These are phyloP conservation scores for Paecilomyces dactylethromorphus DNA, from an alignment of 2,329 filamentous ascomycete genomes.

Conservation along the genomic window DNA sequence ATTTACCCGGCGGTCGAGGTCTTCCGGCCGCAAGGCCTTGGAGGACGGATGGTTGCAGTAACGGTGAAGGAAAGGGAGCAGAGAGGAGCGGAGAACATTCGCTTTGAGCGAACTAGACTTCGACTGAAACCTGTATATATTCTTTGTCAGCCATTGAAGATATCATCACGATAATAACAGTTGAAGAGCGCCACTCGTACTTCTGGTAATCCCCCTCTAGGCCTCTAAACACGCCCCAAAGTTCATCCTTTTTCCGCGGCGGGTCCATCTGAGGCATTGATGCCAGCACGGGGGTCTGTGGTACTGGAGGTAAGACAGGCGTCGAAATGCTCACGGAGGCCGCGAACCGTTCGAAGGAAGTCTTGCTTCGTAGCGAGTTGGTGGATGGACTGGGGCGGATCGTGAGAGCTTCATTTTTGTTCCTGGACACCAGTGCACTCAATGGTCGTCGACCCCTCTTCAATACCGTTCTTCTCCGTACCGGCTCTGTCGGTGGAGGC, in stretches of 20 bases:
- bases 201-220: slow-evolving; percentile 64
- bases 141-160: not conserved
- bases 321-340: slow-evolving; percentile 36
- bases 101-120: slow-evolving; percentile 71
- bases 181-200: slow-evolving; percentile 29
- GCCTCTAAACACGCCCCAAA: slow-evolving; percentile 62
- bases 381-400: slow-evolving; percentile 33
- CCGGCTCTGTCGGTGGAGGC: slow-evolving; percentile 8
- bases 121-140: slow-evolving; percentile 53
- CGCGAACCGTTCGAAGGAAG: slow-evolving; percentile 43
- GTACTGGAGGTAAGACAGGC: slow-evolving; percentile 42
- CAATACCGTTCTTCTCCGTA: slow-evolving; percentile 24
- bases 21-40: slow-evolving; percentile 62
- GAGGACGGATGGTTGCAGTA: slow-evolving; percentile 64
- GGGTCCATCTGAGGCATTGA: slow-evolving; percentile 23
- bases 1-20: slow-evolving; percentile 70
- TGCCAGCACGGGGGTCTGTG: slow-evolving; percentile 33
- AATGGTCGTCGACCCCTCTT: slow-evolving; percentile 33
- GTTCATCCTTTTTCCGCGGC: slow-evolving; percentile 59
- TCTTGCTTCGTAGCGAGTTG: slow-evolving; percentile 32
- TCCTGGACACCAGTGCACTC: slow-evolving; percentile 31
- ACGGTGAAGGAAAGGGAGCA: slow-evolving; percentile 71
- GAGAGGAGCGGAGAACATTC: slow-evolving; percentile 61
- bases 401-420: slow-evolving; percentile 24
- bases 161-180: too few species aligned